Evolutionary conservation across 2,329 filamentous ascomycete species (phyloP).

Genomic region (Microascus cirrosus): DNA sequence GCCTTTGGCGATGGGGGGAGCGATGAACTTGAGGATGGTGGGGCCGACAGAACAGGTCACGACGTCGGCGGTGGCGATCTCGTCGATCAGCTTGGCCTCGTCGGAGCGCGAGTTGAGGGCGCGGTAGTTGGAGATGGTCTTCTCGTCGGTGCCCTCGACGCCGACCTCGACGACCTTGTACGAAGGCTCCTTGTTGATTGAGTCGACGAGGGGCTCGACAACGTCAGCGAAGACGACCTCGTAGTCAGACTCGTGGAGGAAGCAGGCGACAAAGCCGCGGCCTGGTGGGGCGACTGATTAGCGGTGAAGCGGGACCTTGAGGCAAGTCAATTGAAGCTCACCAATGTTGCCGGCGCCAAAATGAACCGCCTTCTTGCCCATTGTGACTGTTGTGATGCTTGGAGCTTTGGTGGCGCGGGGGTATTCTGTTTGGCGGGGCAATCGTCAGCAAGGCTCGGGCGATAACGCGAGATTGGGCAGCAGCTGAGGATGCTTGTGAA

Average conservation of each 20-base stretch:
- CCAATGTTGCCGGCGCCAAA: slow-evolving; percentile 83
- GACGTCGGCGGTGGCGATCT: slow-evolving; percentile 78
- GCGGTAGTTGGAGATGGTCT: slow-evolving; percentile 87
- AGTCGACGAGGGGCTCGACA: slow-evolving; percentile 69
- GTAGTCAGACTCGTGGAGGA: slow-evolving; percentile 89
- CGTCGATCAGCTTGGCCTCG: slow-evolving; percentile 68
- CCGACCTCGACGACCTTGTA: slow-evolving; percentile 95
- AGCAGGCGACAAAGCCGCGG: slow-evolving; percentile 79
- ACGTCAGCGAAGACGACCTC: slow-evolving; percentile 97
- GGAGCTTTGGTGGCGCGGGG: neutral
- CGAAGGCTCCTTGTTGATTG: slow-evolving; percentile 60
- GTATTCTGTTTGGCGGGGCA: neutral
- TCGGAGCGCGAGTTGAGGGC: slow-evolving; percentile 91
- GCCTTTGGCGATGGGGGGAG: slow-evolving; percentile 88
- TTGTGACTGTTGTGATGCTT: slow-evolving; percentile 17
- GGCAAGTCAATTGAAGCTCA: slow-evolving; percentile 15
- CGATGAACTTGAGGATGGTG: slow-evolving; percentile 92
- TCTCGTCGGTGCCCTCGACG: slow-evolving; percentile 66
- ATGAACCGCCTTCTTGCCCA: slow-evolving; percentile 59
- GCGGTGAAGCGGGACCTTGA: neutral
- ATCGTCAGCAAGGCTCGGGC: neutral
- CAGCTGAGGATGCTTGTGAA: neutral
- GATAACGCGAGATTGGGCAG: neutral
- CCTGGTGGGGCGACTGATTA: slow-evolving; percentile 18
- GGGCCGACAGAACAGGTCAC: slow-evolving; percentile 97